phyloP scores from a whole-genome alignment of 495 filamentous ascomycete species.

The Copromyces sp. region DNA sequence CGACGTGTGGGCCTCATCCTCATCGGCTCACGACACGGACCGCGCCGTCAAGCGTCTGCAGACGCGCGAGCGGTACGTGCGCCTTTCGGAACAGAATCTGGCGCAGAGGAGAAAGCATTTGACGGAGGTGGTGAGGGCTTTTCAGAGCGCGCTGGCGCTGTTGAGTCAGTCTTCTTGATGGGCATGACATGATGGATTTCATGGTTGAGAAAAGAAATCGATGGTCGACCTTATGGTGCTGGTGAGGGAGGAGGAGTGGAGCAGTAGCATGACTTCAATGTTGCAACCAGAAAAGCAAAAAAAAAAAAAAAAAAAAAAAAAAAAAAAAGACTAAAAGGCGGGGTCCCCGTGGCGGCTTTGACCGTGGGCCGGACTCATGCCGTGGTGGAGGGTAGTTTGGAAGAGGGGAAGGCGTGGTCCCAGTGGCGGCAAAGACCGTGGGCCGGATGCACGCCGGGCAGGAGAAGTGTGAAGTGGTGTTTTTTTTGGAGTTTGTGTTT shows the following conservation, averaged over 20 bases:
- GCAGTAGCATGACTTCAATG: not conserved
- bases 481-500: not conserved
- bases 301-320: not conserved
- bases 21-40: constrained; percentile 56
- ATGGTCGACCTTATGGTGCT: not conserved
- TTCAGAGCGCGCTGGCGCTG: constrained; percentile 66
- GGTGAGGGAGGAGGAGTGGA: not conserved
- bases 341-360: not conserved
- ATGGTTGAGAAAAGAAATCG: not conserved
- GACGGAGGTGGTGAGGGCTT: constrained; percentile 66
- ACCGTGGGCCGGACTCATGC: not conserved
- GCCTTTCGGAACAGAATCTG: constrained; percentile 54
- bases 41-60: constrained; percentile 65
- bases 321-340: not conserved
- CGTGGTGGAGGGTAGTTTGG: not conserved
- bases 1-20: constrained; percentile 56
- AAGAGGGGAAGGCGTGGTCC: not conserved
- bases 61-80: constrained; percentile 65
- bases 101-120: constrained; percentile 67
- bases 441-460: not conserved
- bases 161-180: constrained; percentile 31
- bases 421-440: not conserved
- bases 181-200: not conserved
- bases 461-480: not conserved
- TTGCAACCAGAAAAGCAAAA: not conserved